phyloP scores from a whole-genome alignment of 257 asterid species.

The Primulina eburnea region DNA sequence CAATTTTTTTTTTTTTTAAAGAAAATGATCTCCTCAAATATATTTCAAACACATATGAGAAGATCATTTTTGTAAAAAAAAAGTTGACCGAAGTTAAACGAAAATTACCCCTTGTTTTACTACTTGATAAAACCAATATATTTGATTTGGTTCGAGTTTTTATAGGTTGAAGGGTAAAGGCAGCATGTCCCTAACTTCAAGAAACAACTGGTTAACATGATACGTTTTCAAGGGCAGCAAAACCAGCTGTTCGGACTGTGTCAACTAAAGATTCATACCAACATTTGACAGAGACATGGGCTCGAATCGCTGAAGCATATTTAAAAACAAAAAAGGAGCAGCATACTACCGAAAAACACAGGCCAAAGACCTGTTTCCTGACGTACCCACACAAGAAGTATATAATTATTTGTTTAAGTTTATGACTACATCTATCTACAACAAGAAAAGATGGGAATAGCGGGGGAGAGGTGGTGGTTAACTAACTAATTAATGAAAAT shows the following conservation, averaged over 20 bases:
- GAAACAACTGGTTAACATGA: neutral
- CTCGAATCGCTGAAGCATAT: neutral
- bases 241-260: neutral
- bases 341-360: neutral
- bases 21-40: too few species aligned
- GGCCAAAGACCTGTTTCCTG: neutral
- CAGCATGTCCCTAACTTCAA: too few species aligned
- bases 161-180: too few species aligned
- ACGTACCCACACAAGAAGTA: neutral
- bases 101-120: too few species aligned
- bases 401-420: neutral
- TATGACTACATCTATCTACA: neutral
- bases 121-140: too few species aligned
- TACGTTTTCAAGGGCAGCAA: neutral
- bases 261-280: neutral
- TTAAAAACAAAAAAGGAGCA: neutral
- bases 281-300: neutral
- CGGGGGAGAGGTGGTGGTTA: neutral
- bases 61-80: too few species aligned
- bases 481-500: neutral
- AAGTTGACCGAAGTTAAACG: too few species aligned
- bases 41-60: too few species aligned
- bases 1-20: too few species aligned
- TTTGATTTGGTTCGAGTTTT: too few species aligned
- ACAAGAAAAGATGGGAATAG: too few species aligned